Conservation (phyloP, 768 basidiomycete genomes). For the Suillus clintonianus region DNA sequence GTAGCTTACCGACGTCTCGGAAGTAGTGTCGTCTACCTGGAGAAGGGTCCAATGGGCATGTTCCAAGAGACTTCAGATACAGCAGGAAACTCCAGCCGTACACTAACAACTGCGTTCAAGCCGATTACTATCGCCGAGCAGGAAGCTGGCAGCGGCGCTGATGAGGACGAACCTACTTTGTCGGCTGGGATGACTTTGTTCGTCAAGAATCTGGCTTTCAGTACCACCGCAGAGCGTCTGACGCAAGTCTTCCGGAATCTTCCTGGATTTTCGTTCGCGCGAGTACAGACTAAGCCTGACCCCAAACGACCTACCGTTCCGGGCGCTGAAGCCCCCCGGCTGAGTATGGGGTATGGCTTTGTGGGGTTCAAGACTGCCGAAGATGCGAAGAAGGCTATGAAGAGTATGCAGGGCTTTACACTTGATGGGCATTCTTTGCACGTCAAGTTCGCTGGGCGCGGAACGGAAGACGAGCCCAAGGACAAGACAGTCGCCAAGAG, state of each 20-base stretch:
- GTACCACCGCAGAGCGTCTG: slow-evolving; percentile 79
- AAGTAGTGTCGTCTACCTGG: slow-evolving; percentile 88
- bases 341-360: slow-evolving; percentile 98
- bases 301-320: slow-evolving; percentile 57
- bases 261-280: slow-evolving; percentile 82
- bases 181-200: slow-evolving; percentile 82
- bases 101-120: slow-evolving; percentile 20
- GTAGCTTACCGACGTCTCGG: slow-evolving; percentile 88
- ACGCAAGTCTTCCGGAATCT: slow-evolving; percentile 69
- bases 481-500: slow-evolving; percentile 47
- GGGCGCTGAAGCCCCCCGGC: slow-evolving; percentile 42
- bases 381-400: slow-evolving; percentile 71
- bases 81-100: slow-evolving; percentile 26
- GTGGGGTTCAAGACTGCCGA: slow-evolving; percentile 83
- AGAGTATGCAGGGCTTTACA: slow-evolving; percentile 77
- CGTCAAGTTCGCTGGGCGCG: slow-evolving; percentile 86
- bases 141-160: slow-evolving; percentile 30
- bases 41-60: slow-evolving; percentile 88
- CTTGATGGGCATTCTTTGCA: slow-evolving; percentile 86
- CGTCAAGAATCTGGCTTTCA: slow-evolving; percentile 94
- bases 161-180: slow-evolving; percentile 46
- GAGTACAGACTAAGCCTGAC: slow-evolving; percentile 89
- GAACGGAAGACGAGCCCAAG: slow-evolving; percentile 52
- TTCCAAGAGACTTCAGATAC: slow-evolving; percentile 46
- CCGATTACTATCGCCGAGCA: slow-evolving; percentile 50